Evolutionary conservation across 306 rosid species (phyloP).

Genomic region (Sicyos edulis): DNA sequence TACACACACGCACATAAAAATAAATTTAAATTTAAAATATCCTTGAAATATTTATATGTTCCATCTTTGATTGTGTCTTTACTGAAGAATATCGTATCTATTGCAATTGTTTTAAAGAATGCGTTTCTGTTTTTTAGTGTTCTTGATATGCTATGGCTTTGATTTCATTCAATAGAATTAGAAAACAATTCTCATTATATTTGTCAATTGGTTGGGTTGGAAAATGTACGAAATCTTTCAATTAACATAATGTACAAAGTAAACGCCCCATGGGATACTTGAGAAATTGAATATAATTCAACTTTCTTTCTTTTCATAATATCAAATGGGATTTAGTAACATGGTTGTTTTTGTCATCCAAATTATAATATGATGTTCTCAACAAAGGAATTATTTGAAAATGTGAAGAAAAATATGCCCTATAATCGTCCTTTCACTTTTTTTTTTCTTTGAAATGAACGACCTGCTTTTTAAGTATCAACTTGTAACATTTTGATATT

Average conservation of each 20-base stretch:
- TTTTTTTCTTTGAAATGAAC: too few species aligned
- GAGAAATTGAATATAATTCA: background rate
- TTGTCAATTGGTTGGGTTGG: background rate
- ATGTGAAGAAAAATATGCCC: background rate
- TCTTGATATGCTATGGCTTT: background rate
- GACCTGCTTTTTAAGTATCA: background rate
- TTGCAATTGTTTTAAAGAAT: background rate
- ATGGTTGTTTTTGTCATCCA: background rate
- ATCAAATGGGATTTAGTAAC: background rate
- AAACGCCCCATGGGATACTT: background rate
- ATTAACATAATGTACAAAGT: background rate
- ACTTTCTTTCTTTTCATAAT: background rate
- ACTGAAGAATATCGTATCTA: too few species aligned
- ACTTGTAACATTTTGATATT: background rate
- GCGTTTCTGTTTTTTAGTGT: background rate
- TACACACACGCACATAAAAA: too few species aligned
- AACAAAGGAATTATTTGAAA: background rate
- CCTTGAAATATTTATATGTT: too few species aligned
- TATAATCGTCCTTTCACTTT: background rate
- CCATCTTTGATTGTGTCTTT: too few species aligned
- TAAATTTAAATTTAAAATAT: too few species aligned
- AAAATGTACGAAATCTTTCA: too few species aligned
- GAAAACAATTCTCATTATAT: background rate
- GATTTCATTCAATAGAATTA: background rate
- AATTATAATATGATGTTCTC: background rate